Evolutionary conservation across 2,329 filamentous ascomycete genomes (phyloP), one percentile per base, ranked within the genome.

Genomic region (Nothomitra cinnamomea): DNA sequence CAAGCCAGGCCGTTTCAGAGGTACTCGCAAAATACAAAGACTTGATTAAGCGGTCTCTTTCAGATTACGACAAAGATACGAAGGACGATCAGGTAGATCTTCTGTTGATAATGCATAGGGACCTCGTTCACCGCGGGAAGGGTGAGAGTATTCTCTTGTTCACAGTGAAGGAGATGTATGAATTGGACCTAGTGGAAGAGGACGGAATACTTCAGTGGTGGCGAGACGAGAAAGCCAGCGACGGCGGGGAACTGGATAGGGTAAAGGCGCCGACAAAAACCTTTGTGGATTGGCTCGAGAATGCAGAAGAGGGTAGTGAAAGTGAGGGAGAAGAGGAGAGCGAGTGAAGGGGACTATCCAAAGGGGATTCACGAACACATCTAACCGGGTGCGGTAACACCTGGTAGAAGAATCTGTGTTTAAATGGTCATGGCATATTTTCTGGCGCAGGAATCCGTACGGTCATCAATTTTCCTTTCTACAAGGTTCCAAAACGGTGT

Each of bases 121-220:
- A 94, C 56, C 77, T 94, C 13, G 73, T 78, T 28, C 78, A 80
- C 12, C 72, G 77, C 49, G 72, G 74, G 48, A 81, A 79, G 57
- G 81, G 80, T 2, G 76, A 83, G 62, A 67, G 72, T 38, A 76
- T 95, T 8, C 75, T 96, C 35, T 76, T 89, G 2, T 86, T 82
- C 40, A 72, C 87, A 60, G 77, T 87, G 59, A 92, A 94, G 69
- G 85, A 88, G 66, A 72, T 96, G 52, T 94, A 94, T 64, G 80
- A 85, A 59, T 68, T 85, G 50, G 92, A 96, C 59, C 75, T 94
- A 15, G 69, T 95, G 1, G 87, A 95, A 64, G 87, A 95, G 62
- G 89, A 95, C 42, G 88, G 85, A 0, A 85, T 95, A 59, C 70
- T 90, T 61, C 76, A 77, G 49, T 98, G 92, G 92, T 96, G 89